phyloP scores from a whole-genome alignment of 2,329 filamentous ascomycete species.

The Epichloe festucae region DNA sequence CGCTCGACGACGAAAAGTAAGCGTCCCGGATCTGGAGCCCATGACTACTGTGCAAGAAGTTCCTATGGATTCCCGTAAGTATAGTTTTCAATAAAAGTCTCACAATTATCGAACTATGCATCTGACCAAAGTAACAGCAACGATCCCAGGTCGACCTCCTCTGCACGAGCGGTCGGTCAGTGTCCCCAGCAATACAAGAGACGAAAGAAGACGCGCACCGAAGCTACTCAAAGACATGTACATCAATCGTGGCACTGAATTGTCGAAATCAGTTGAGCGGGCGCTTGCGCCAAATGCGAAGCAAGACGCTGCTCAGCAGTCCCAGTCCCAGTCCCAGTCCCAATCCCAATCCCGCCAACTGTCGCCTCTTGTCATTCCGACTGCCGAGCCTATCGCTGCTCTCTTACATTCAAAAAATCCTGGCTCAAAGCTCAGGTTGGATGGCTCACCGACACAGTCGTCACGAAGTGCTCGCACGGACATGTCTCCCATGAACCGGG shows the following conservation, averaged over 20 bases:
- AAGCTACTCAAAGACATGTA: not conserved
- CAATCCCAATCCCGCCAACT: slow-evolving; percentile 26
- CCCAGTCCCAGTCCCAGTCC: slow-evolving; percentile 15
- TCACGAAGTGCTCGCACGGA: slow-evolving; percentile 29
- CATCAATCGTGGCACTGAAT: slow-evolving; percentile 11
- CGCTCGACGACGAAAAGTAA: slow-evolving; percentile 47
- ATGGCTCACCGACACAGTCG: slow-evolving; percentile 29
- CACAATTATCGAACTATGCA: not conserved
- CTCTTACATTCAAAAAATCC: slow-evolving; percentile 24
- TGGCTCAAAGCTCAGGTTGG: slow-evolving; percentile 31
- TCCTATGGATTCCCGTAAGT: slow-evolving; percentile 58
- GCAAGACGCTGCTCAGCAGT: slow-evolving; percentile 27
- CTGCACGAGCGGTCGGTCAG: slow-evolving; percentile 52
- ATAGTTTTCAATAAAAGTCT: not conserved
- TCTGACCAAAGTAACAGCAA: slow-evolving; percentile 32
- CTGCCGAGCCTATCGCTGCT: slow-evolving; percentile 4
- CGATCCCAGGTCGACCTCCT: slow-evolving; percentile 52
- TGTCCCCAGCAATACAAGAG: slow-evolving; percentile 27
- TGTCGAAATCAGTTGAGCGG: slow-evolving; percentile 12
- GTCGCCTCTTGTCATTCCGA: slow-evolving; percentile 44
- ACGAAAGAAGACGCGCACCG: slow-evolving; percentile 6
- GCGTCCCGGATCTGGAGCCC: slow-evolving; percentile 49
- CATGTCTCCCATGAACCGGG: slow-evolving; percentile 32
- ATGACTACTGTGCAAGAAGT: slow-evolving; percentile 58
- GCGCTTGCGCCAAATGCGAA: slow-evolving; percentile 5